Conservation (phyloP, 768 basidiomycete genomes). For the Russula brevipes region DNA sequence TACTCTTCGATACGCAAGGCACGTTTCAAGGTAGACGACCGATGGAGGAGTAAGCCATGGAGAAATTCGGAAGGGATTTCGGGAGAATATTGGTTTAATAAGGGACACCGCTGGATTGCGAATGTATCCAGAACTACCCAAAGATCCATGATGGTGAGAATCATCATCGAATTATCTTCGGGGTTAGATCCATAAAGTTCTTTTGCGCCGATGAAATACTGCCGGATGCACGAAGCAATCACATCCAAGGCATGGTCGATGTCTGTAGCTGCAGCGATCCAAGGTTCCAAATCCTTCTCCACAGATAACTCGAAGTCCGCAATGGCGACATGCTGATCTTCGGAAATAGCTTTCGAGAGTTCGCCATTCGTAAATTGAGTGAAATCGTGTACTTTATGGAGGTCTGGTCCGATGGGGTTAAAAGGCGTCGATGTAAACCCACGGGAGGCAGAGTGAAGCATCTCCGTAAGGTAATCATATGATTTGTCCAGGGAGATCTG, state of each 20-base stretch:
- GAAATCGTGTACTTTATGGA: not conserved
- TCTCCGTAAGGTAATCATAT: constrained; percentile 2
- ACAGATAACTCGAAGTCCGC: constrained; percentile 16
- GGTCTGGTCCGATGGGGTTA: not conserved
- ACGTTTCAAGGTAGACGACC: constrained; percentile 12
- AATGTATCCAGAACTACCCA: constrained; percentile 46
- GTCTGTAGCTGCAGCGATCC: not conserved
- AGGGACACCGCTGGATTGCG: constrained; percentile 33
- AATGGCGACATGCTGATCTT: constrained; percentile 4
- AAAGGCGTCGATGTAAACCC: not conserved
- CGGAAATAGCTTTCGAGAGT: not conserved
- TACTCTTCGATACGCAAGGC: constrained; percentile 16
- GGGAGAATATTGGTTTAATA: constrained; percentile 43
- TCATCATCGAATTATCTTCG: constrained; percentile 35
- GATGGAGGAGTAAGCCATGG: constrained; percentile 40
- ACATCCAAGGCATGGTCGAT: not conserved
- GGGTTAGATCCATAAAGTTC: constrained; percentile 8
- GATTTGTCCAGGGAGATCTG: constrained; percentile 2
- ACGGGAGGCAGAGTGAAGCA: not conserved
- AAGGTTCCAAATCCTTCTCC: not conserved
- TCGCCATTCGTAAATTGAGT: not conserved
- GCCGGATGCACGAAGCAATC: constrained; percentile 13
- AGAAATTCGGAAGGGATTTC: constrained; percentile 39
- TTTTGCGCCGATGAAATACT: constrained; percentile 7
- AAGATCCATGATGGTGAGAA: constrained; percentile 43